Percentiles rank a stretch among this genome's conserved stretches.
These are phyloP conservation scores for Barbarea vulgaris DNA, from an alignment of 345 rosid species.

Conservation along the genomic window DNA sequence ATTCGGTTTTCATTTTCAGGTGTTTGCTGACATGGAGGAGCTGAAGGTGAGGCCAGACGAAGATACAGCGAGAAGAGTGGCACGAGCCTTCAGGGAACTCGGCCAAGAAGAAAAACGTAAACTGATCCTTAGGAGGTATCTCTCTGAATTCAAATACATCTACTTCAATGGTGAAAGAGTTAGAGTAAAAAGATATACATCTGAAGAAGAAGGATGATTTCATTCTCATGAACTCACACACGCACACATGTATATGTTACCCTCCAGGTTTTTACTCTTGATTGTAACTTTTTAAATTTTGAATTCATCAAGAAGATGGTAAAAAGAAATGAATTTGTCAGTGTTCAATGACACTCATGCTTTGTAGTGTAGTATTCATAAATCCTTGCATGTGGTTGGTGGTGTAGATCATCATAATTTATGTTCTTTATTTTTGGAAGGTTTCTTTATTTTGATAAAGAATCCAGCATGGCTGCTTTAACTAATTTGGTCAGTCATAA, in stretches of 20 bases:
- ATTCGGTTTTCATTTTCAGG: conserved; percentile 40
- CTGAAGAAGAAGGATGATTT: conserved; percentile 43
- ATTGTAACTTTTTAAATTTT: neutral
- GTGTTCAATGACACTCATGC: conserved; percentile 23
- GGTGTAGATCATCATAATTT: conserved; percentile 21
- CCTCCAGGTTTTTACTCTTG: conserved; percentile 22
- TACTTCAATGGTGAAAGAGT: conserved; percentile 86
- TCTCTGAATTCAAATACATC: conserved; percentile 65
- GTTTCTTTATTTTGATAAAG: conserved; percentile 14
- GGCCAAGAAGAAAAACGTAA: conserved; percentile 66
- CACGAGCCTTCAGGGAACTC: conserved; percentile 55
- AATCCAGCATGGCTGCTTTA: conserved; percentile 33
- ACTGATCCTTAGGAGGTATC: conserved; percentile 62
- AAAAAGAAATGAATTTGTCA: conserved; percentile 12
- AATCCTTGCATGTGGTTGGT: conserved; percentile 39
- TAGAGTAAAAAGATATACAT: conserved; percentile 58
- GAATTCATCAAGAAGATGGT: conserved; percentile 15
- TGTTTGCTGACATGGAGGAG: conserved; percentile 95
- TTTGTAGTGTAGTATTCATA: conserved; percentile 24
- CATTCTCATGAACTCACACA: conserved; percentile 14
- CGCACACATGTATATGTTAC: conserved; percentile 7
- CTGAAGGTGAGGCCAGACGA: conserved; percentile 79
- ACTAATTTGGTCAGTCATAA: conserved; percentile 20
- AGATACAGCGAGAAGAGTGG: conserved; percentile 67
- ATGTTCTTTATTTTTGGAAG: neutral